These are phyloP conservation scores for Claviceps digitariae DNA, from an alignment of 2,329 filamentous ascomycete genomes.

Conservation along the genomic window DNA sequence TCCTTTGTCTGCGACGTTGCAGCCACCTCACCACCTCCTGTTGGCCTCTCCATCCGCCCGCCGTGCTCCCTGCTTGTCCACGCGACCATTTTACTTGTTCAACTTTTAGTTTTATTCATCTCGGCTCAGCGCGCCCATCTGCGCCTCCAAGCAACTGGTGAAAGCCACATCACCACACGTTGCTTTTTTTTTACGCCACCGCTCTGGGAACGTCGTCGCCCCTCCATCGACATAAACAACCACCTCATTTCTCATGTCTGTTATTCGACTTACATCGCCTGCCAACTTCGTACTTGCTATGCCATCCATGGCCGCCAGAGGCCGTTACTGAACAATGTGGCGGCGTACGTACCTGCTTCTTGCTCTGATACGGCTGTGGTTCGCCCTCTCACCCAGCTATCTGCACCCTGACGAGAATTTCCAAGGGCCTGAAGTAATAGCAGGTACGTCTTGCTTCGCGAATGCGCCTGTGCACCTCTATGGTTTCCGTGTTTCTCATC, in stretches of 20 bases:
- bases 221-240: constrained; percentile 1
- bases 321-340: constrained; percentile 52
- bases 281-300: constrained; percentile 16
- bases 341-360: constrained; percentile 77
- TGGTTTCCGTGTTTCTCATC: not conserved
- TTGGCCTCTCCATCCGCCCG: not conserved
- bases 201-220: constrained; percentile 5
- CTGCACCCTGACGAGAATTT: constrained; percentile 98
- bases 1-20: not conserved
- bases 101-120: not conserved
- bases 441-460: constrained; percentile 47
- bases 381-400: constrained; percentile 89
- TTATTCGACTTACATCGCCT: not conserved
- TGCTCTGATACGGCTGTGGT: constrained; percentile 78
- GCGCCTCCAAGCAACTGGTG: not conserved
- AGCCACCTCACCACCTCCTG: not conserved
- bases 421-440: constrained; percentile 93
- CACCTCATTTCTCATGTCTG: constrained; percentile 10
- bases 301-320: constrained; percentile 7
- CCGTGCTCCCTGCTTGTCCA: not conserved
- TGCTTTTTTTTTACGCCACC: constrained; percentile 2
- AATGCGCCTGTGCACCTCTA: too few species aligned
- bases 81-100: not conserved
- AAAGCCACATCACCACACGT: not conserved
- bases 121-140: not conserved